phyloP scores from a whole-genome alignment of 1,284 basidiomycete species.

The Pseudozyma pruni region DNA sequence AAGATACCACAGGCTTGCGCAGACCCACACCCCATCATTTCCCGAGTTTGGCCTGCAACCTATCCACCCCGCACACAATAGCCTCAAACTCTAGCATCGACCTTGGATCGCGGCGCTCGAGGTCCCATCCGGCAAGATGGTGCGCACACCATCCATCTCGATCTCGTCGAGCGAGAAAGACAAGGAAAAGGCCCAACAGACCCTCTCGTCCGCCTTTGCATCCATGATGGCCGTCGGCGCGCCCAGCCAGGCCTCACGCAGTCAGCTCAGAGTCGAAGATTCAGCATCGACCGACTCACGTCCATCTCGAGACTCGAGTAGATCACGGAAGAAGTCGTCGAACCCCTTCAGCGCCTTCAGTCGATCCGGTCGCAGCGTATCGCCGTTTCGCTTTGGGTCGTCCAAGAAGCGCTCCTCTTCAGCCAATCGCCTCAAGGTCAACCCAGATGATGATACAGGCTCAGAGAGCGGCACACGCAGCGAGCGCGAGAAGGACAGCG shows the following conservation, averaged over 20 bases:
- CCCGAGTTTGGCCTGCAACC: no score
- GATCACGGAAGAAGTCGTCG: conserved; percentile 17
- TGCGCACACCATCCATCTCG: conserved; percentile 34
- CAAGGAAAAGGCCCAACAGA: conserved; percentile 22
- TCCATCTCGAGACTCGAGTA: conserved; percentile 12
- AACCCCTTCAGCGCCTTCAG: conserved; percentile 29
- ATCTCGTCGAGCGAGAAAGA: conserved; percentile 26
- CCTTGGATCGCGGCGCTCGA: not conserved
- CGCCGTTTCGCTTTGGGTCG: conserved; percentile 36
- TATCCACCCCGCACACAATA: not conserved
- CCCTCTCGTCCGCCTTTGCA: conserved; percentile 42
- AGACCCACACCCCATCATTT: no score
- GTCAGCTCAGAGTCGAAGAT: conserved; percentile 43
- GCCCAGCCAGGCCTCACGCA: conserved; percentile 29
- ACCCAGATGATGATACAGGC: conserved; percentile 23
- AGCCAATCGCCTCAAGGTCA: conserved; percentile 23
- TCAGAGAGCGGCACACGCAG: conserved; percentile 23
- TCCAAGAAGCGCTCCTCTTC: conserved; percentile 32
- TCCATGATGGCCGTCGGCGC: conserved; percentile 43
- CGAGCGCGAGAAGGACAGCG: conserved; percentile 34
- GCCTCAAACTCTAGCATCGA: not conserved
- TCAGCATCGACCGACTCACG: conserved; percentile 3
- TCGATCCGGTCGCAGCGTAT: conserved; percentile 30
- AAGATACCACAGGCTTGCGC: no score
- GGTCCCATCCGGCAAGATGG: conserved; percentile 9